A percentile compares a stretch with the other conserved stretches of the same genome.
Conservation (phyloP, 306 rosid genomes). For the Lablab purpureus region DNA sequence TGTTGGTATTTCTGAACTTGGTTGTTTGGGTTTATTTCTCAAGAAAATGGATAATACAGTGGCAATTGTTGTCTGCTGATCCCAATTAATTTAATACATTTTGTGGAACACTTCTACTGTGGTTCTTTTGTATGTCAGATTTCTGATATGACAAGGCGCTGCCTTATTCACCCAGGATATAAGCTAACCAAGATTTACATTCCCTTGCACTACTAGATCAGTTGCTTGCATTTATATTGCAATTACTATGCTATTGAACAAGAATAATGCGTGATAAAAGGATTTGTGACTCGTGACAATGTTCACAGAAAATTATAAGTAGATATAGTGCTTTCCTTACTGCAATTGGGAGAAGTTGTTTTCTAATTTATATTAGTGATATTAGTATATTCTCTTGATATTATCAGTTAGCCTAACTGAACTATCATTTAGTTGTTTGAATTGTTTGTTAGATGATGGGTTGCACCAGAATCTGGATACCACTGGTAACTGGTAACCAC, state of each 20-base stretch:
- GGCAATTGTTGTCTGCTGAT: not conserved
- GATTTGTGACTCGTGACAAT: conserved; percentile 12
- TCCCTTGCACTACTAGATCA: conserved; percentile 2
- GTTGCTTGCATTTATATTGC: conserved; percentile 21
- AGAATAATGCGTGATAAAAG: conserved; percentile 20
- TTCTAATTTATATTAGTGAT: not conserved
- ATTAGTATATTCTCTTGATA: not conserved
- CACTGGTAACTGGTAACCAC: not conserved
- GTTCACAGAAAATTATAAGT: not conserved
- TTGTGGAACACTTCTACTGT: conserved; percentile 21
- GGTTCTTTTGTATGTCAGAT: not conserved
- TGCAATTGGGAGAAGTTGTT: not conserved
- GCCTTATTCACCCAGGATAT: conserved; percentile 2
- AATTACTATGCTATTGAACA: conserved; percentile 21
- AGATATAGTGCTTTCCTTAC: not conserved
- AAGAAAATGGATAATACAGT: not conserved
- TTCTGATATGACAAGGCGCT: conserved; percentile 7
- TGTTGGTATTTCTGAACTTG: conserved; percentile 4
- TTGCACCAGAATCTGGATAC: not conserved
- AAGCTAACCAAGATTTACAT: not conserved
- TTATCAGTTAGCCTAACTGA: not conserved
- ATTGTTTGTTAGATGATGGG: not conserved
- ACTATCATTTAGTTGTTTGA: not conserved
- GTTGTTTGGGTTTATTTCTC: conserved; percentile 11
- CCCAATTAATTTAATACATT: not conserved